Percentiles rank a stretch among this genome's conserved stretches.
Evolutionary conservation across 2,329 filamentous ascomycete species (phyloP).

Genomic region (Zarea fungicola): DNA sequence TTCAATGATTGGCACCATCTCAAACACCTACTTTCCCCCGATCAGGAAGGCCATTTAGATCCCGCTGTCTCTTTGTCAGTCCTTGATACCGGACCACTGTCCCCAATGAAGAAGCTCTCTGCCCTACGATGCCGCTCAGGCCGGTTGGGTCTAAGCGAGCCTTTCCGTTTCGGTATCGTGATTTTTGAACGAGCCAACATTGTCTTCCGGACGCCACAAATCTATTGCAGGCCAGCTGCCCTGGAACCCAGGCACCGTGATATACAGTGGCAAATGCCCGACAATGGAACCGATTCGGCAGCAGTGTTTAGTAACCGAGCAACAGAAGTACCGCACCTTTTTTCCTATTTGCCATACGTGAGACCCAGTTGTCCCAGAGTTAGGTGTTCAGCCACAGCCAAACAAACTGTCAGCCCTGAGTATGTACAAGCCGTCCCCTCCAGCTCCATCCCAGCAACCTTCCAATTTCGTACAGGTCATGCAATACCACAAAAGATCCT

Average conservation of each 20-base stretch:
- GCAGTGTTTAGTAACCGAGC: not conserved
- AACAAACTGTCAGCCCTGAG: not conserved
- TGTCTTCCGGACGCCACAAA: not conserved
- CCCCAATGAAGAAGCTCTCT: slow-evolving; percentile 1
- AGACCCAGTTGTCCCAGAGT: slow-evolving; percentile 4
- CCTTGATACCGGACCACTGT: not conserved
- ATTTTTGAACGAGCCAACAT: no score
- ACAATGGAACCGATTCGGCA: not conserved
- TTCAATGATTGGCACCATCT: slow-evolving; percentile 3
- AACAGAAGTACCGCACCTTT: not conserved
- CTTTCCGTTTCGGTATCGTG: not conserved
- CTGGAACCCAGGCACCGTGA: not conserved
- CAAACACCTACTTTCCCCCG: not conserved
- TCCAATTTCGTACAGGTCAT: slow-evolving; percentile 5
- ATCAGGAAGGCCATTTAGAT: slow-evolving; percentile 8
- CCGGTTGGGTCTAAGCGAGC: not conserved
- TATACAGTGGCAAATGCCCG: not conserved
- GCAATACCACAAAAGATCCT: slow-evolving; percentile 1
- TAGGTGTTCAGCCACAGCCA: not conserved
- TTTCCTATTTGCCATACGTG: not conserved
- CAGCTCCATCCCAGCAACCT: not conserved
- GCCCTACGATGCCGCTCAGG: not conserved
- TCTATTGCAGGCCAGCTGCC: not conserved
- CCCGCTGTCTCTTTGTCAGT: not conserved
- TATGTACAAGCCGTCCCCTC: not conserved